These are phyloP conservation scores for Dendrobium officinale DNA, from an alignment of 106 monocot species.

Conservation along the genomic window DNA sequence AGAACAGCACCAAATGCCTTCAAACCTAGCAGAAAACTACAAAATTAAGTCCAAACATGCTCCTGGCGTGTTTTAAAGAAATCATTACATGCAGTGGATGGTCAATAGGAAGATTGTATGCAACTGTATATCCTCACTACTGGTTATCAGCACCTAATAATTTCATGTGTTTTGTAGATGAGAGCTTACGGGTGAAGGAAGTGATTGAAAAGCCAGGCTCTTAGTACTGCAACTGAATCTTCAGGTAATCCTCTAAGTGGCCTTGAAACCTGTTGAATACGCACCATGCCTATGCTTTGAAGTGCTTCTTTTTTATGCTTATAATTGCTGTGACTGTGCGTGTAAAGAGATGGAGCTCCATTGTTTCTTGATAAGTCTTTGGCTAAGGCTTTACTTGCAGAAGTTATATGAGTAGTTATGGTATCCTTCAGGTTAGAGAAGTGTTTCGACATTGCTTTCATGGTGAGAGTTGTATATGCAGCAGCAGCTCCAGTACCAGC, in stretches of 20 bases:
- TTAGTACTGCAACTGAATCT: slow-evolving; percentile 25
- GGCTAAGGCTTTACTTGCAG: slow-evolving; percentile 18
- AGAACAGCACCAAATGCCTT: neutral
- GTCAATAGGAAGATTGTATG: neutral
- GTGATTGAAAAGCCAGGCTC: slow-evolving; percentile 31
- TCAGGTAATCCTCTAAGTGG: slow-evolving; percentile 57
- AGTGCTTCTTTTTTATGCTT: slow-evolving; percentile 15
- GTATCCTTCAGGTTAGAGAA: slow-evolving; percentile 56
- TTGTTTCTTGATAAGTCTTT: slow-evolving; percentile 17
- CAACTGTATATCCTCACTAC: neutral
- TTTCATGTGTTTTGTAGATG: neutral
- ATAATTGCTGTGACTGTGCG: neutral
- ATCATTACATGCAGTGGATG: neutral
- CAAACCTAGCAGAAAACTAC: neutral
- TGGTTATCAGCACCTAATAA: too few relatives aligned
- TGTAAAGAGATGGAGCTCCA: neutral
- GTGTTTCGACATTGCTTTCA: slow-evolving; percentile 75
- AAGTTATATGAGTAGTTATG: slow-evolving; percentile 40
- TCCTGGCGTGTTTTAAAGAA: neutral
- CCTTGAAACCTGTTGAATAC: slow-evolving; percentile 32
- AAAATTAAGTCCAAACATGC: too few relatives aligned
- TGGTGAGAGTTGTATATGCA: slow-evolving; percentile 57
- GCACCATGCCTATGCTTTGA: slow-evolving; percentile 28
- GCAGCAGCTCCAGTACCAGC: slow-evolving; percentile 55
- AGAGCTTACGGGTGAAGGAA: slow-evolving; percentile 61